phyloP scores from a whole-genome alignment of 805 yeast genomes.

The Hemisphaericaspora nanyangensis region DNA sequence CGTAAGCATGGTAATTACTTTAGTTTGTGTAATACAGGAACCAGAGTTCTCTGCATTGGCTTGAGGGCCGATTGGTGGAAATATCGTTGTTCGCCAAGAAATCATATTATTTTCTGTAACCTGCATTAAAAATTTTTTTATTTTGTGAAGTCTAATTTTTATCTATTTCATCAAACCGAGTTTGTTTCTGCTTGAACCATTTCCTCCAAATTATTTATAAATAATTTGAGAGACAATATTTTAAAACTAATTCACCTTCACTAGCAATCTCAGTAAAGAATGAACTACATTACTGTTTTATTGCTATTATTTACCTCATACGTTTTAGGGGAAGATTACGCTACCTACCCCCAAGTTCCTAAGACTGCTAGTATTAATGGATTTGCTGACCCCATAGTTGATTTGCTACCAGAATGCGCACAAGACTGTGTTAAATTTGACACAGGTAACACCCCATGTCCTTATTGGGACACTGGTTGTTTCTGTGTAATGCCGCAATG shows the following conservation, averaged over 20 bases:
- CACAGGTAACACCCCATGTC: slow-evolving; percentile 41
- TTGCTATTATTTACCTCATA: too few species aligned
- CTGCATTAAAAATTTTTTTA: too few species aligned
- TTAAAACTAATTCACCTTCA: too few species aligned
- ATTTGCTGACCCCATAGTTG: slow-evolving; percentile 43
- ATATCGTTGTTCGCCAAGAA: background rate
- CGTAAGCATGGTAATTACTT: too few species aligned
- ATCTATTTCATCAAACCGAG: background rate
- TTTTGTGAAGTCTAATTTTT: too few species aligned
- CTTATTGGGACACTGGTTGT: slow-evolving; percentile 50
- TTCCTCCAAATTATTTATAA: background rate
- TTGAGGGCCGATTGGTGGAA: background rate
- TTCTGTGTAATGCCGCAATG: slow-evolving; percentile 46
- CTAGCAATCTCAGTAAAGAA: too few species aligned
- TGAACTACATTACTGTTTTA: background rate
- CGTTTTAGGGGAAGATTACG: slow-evolving; percentile 21
- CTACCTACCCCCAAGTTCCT: slow-evolving; percentile 43
- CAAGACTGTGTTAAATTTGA: slow-evolving; percentile 31
- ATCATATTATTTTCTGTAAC: too few species aligned
- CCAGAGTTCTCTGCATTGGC: too few species aligned
- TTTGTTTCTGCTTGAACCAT: background rate
- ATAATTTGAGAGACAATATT: too few species aligned
- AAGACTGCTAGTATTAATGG: slow-evolving; percentile 46
- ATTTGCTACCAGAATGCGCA: slow-evolving; percentile 39
- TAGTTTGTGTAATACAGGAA: too few species aligned